Percentiles rank a stretch among this genome's conserved stretches.
phyloP scores from a whole-genome alignment of 768 basidiomycete genomes.

The Hericium rajendrae region DNA sequence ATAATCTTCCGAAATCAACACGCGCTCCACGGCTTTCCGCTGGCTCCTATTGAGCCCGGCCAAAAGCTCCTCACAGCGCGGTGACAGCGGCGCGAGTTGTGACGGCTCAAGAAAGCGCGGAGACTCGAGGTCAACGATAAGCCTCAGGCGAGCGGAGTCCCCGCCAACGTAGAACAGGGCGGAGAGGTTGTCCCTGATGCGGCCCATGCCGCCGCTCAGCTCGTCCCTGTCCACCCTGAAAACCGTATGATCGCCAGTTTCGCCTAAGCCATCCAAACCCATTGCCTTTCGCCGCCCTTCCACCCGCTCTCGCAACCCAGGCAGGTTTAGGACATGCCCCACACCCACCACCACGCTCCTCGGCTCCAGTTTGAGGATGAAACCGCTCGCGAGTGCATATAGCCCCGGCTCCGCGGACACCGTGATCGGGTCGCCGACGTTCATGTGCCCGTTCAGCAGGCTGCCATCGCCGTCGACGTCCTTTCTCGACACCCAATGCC shows the following conservation, averaged over 20 bases:
- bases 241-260: constrained; percentile 18
- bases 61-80: constrained; percentile 4
- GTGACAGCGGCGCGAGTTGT: constrained; percentile 2
- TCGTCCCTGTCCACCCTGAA: constrained; percentile 97
- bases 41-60: constrained; percentile 62
- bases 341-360: constrained; percentile 65
- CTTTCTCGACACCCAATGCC: neutral
- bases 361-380: constrained; percentile 62
- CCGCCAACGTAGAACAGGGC: constrained; percentile 78
- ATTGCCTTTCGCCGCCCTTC: constrained; percentile 20
- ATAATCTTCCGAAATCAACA: constrained; percentile 77
- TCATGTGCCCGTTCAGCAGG: constrained; percentile 73
- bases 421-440: constrained; percentile 71
- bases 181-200: constrained; percentile 85
- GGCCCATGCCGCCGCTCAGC: constrained; percentile 73
- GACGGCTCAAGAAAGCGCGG: constrained; percentile 46
- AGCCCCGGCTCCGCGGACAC: constrained; percentile 82
- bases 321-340: constrained; percentile 62
- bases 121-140: constrained; percentile 72
- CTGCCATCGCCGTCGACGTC: constrained; percentile 15
- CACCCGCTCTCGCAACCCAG: constrained; percentile 34
- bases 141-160: constrained; percentile 52
- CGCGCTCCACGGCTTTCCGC: constrained; percentile 57
- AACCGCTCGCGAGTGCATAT: constrained; percentile 78
- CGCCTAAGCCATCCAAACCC: constrained; percentile 10